phyloP scores from a whole-genome alignment of 805 yeast species.

The Alloascoidea africana region DNA sequence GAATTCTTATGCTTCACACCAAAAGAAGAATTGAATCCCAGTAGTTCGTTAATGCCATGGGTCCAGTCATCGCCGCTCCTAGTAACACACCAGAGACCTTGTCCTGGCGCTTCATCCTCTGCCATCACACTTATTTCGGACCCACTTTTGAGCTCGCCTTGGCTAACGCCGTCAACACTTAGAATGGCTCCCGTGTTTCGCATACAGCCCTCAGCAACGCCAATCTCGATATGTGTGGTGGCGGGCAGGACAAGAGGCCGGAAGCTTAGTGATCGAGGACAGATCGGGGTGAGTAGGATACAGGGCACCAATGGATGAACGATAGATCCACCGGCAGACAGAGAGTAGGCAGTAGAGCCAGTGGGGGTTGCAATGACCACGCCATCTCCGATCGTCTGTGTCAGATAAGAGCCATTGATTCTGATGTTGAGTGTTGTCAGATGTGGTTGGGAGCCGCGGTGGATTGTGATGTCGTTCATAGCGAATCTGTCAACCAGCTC shows the following conservation, averaged over 20 bases:
- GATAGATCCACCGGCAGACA: slow-evolving; percentile 84
- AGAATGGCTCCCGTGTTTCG: slow-evolving; percentile 35
- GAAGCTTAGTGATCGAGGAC: slow-evolving; percentile 84
- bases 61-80: slow-evolving; percentile 84
- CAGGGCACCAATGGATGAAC: slow-evolving; percentile 83
- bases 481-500: slow-evolving; percentile 32
- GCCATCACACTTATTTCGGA: slow-evolving; percentile 24
- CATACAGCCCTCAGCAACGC: slow-evolving; percentile 15
- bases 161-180: slow-evolving; percentile 75
- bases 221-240: slow-evolving; percentile 42
- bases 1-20: no score
- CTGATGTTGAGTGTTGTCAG: slow-evolving; percentile 71
- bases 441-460: slow-evolving; percentile 81
- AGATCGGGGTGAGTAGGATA: slow-evolving; percentile 73
- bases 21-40: slow-evolving; percentile 82
- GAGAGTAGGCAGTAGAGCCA: slow-evolving; percentile 87
- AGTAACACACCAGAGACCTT: slow-evolving; percentile 81
- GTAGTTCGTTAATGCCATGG: slow-evolving; percentile 67
- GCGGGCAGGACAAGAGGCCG: slow-evolving; percentile 77
- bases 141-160: slow-evolving; percentile 49
- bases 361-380: slow-evolving; percentile 79
- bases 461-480: slow-evolving; percentile 83
- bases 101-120: slow-evolving; percentile 8
- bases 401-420: slow-evolving; percentile 70
- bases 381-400: slow-evolving; percentile 90